Base-by-base conservation (phyloP, 805 yeast genomes). In the Clavispora phyllophila region DNA sequence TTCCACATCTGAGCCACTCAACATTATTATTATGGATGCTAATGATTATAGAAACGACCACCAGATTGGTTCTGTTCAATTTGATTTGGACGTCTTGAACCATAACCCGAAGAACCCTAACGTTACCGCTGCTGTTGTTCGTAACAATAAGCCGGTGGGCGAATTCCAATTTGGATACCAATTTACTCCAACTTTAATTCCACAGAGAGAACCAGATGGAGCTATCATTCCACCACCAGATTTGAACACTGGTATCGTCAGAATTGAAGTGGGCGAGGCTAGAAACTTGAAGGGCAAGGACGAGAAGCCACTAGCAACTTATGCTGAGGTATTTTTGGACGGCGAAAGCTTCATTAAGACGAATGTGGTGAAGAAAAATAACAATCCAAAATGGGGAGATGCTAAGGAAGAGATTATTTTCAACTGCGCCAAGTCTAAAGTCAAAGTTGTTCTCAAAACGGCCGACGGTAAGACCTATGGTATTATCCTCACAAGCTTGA, bases 221-320 rank as follows among this genome's bases (percentile, higher is more conserved):
- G 82, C 90, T 2, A 72, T 76, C 41, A 82, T 81, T 50, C 88
- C 95, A 37, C 86, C 95, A 36, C 96, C 96, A 36, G 96, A 88
- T 51, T 78, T 87, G 60, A 91, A 91, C 66, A 88, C 97, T 13
- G 99, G 99, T 74, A 82, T 95, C 54, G 79, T 84, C 17, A 75
- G 81, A 55, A 66, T 91, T 51, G 84, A 81, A 46, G 63, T 87
- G 37, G 58, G 69, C 24, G 85, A 80, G 51, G 83, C 85, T 20
- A 79, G 87, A 65, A 78, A 72, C 43, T 70, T 72, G 60, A 65
- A 59, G 44, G 47, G 63, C 34, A 46, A 52, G 20, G 78, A 75
- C 23, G 79, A 78, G 20, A 79, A 79, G 50, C 56, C 57, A 3
- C 56, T 63, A 43, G 65, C 86, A 5, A 70, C 89, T 1, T 86